Base-by-base conservation (phyloP, 108 stramenopile genomes). In the Cyclotella sp. region DNA sequence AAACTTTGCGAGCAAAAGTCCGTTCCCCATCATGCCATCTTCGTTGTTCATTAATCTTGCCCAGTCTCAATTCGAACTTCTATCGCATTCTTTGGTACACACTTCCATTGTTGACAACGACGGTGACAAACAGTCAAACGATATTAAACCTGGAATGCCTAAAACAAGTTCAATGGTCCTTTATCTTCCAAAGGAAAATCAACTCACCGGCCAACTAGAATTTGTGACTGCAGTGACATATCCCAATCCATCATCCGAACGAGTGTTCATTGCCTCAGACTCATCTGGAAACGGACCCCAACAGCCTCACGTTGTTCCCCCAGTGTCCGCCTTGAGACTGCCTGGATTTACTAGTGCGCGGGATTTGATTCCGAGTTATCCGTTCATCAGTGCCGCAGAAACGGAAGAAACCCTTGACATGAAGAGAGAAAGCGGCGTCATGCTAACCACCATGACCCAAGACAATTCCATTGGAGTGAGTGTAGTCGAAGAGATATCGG, bases 111-210 rank as follows among this genome's bases (percentile, higher is more conserved):
- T 34, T 34, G 34, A 6, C 34, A 73, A 0, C 15, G 27, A 61
- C 53, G 62, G 29, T 24, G 47, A 51, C 13, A 18, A 21, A n/a
- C 51, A 61, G 29, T 57, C 73, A 74, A 70, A 29, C 72, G 61
- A 12, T 52, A 63, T 47, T 40, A 65, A 64, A 75, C 19, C 63
- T n/a, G 53, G 49, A 43, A 63, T 54, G 34, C 45, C 60, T 43
- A 95, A 92, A 68, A 87, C 92, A 28, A 87, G 86, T 73, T 90
- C 92, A 18, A 91, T 93, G 79, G 82, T 85, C 24, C 77, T 96
- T 0, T 96, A 96, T 64, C 81, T 93, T 3, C 95, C 95, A 1
- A 90, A 89, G 64, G 95, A 96, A 82, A 93, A 96, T 75, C 51
- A 61, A 40, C 53, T 58, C 24, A 87, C 91, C 9, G 95, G 95